A percentile compares a stretch with the other conserved stretches of the same genome.
Conservation (phyloP, 2,329 filamentous ascomycete genomes). For the Aspergillus floridensis region DNA sequence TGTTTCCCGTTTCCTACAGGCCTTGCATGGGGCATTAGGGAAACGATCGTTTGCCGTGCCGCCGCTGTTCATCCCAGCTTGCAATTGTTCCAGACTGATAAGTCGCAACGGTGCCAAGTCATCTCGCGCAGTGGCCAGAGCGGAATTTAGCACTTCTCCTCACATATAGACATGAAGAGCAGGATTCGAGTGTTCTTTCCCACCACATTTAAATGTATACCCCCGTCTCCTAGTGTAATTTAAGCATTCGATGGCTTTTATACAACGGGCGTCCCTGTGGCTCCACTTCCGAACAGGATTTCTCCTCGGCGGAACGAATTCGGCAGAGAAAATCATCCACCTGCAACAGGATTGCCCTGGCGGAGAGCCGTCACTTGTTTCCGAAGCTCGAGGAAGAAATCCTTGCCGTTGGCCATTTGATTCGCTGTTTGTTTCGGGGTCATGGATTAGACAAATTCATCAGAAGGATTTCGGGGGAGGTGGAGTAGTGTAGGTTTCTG, state of each 20-base stretch:
- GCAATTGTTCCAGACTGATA: neutral
- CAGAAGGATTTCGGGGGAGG: too few species aligned
- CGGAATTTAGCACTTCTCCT: too few species aligned
- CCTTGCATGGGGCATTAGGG: neutral
- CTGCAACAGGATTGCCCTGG: constrained; percentile 34
- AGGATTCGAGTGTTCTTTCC: too few species aligned
- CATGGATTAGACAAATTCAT: too few species aligned
- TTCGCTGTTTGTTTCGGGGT: constrained; percentile 35
- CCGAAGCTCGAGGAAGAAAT: constrained; percentile 50
- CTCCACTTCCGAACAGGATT: neutral
- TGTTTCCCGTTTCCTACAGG: neutral
- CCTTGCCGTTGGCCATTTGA: constrained; percentile 49
- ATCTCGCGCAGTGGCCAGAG: too few species aligned
- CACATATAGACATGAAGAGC: too few species aligned
- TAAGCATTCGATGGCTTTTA: constrained; percentile 3
- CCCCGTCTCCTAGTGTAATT: too few species aligned
- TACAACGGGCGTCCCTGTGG: neutral
- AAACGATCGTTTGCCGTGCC: neutral
- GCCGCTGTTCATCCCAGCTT: neutral
- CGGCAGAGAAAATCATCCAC: constrained; percentile 28
- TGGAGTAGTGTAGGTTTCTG: too few species aligned
- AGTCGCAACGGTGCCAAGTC: neutral
- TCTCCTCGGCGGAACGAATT: neutral
- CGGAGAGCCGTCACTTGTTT: constrained; percentile 46
- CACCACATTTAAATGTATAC: too few species aligned